These are phyloP conservation scores for Cryptococcus neoformans DNA, from an alignment of 1,284 basidiomycete species.

Conservation along the genomic window DNA sequence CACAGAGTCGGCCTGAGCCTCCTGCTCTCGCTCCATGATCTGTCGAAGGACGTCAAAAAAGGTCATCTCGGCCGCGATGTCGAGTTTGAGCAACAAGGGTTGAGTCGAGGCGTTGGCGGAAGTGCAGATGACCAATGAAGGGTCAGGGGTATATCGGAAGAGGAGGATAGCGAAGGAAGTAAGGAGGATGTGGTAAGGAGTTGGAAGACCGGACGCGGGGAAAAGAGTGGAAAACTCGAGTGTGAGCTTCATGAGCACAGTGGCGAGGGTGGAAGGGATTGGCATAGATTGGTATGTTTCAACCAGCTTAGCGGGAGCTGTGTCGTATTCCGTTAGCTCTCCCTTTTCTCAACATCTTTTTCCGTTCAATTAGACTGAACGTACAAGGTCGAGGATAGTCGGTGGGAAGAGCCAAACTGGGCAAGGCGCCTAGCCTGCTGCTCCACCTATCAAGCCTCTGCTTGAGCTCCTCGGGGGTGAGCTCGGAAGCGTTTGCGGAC, in stretches of 20 bases:
- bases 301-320: constrained; percentile 65
- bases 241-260: constrained; percentile 54
- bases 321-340: not conserved
- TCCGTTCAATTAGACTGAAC: no score
- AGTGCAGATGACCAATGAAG: constrained; percentile 88
- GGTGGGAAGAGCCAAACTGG: constrained; percentile 89
- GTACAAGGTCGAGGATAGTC: constrained; percentile 85
- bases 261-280: constrained; percentile 55
- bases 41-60: constrained; percentile 82
- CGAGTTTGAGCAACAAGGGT: constrained; percentile 80
- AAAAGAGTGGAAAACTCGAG: constrained; percentile 63
- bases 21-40: constrained; percentile 63
- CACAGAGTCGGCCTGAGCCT: constrained; percentile 78
- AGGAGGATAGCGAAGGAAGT: constrained; percentile 87
- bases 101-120: constrained; percentile 71
- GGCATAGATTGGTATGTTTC: constrained; percentile 67
- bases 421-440: constrained; percentile 58
- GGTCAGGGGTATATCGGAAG: constrained; percentile 95
- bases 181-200: constrained; percentile 87
- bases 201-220: constrained; percentile 56
- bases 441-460: constrained; percentile 46
- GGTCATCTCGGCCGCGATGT: constrained; percentile 80
- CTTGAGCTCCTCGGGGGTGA: not conserved
- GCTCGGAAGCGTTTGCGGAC: no score
- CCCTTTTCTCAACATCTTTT: no score